Conservation (phyloP, 495 filamentous ascomycete genomes). For the Neurospora discreta region DNA sequence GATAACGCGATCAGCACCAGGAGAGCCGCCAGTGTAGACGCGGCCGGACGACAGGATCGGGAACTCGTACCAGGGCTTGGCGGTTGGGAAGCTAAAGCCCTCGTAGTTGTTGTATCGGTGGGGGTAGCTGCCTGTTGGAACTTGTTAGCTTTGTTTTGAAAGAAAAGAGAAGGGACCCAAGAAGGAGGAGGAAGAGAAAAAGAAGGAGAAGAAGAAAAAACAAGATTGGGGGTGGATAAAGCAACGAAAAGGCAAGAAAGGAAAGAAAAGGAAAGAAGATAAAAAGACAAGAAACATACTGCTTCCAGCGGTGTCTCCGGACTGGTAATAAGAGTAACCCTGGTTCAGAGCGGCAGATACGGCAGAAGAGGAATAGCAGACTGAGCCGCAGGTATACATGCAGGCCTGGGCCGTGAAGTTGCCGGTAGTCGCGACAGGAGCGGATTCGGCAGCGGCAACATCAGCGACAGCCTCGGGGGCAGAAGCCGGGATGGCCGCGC, state of each 20-base stretch:
- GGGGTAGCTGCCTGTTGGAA: conserved; percentile 42
- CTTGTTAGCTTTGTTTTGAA: background rate
- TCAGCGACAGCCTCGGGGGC: conserved; percentile 16
- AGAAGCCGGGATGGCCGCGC: conserved; percentile 19
- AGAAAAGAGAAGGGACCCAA: background rate
- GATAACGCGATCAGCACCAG: conserved; percentile 62
- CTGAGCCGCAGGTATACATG: conserved; percentile 25
- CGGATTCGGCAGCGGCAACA: background rate
- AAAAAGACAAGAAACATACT: conserved; percentile 17
- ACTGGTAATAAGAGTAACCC: conserved; percentile 37
- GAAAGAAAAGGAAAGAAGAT: background rate
- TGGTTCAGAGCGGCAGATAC: conserved; percentile 39
- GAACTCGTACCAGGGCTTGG: conserved; percentile 56
- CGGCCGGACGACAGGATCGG: conserved; percentile 46
- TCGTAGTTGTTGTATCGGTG: conserved; percentile 68
- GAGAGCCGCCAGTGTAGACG: conserved; percentile 51
- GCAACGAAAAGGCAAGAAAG: background rate
- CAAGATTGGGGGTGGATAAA: background rate
- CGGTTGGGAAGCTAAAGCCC: conserved; percentile 51
- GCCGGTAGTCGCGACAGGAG: conserved; percentile 10
- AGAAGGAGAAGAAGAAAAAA: background rate
- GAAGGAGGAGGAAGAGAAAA: background rate
- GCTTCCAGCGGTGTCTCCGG: conserved; percentile 29
- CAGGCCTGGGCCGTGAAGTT: conserved; percentile 20
- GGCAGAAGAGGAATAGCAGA: conserved; percentile 26